These are phyloP conservation scores for Blechomonas ayalai DNA, from an alignment of 208 protist species.

Conservation along the genomic window DNA sequence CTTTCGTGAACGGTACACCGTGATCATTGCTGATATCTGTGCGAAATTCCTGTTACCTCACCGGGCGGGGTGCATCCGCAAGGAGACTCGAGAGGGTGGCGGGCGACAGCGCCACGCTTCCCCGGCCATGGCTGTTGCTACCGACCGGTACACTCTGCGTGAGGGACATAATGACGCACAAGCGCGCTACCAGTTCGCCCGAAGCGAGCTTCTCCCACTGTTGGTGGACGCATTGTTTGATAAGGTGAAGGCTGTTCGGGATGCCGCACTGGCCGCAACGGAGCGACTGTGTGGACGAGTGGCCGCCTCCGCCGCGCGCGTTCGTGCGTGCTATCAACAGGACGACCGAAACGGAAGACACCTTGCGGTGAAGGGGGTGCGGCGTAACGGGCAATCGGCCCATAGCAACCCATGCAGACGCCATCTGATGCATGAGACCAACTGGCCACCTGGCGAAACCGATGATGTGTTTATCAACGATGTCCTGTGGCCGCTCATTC, in stretches of 20 bases:
- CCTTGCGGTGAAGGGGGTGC: background rate
- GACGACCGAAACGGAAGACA: slow-evolving; percentile 4
- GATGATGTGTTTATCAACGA: slow-evolving; percentile 50
- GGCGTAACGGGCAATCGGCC: background rate
- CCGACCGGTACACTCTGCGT: too few species aligned
- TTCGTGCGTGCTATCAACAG: too few species aligned
- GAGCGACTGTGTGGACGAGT: slow-evolving; percentile 29
- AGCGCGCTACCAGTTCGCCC: slow-evolving; percentile 47
- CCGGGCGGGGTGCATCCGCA: slow-evolving; percentile 8
- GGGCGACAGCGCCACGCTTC: slow-evolving; percentile 4
- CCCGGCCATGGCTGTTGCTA: slow-evolving; percentile 4
- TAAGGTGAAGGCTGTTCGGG: slow-evolving; percentile 68
- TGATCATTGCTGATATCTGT: slow-evolving; percentile 54
- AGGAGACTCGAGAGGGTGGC: slow-evolving; percentile 1
- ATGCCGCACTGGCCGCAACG: slow-evolving; percentile 46
- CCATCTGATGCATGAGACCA: background rate
- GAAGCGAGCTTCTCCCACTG: slow-evolving; percentile 55
- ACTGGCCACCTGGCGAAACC: too few species aligned
- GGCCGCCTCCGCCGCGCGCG: background rate
- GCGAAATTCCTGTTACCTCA: slow-evolving; percentile 26
- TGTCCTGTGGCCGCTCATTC: slow-evolving; percentile 72
- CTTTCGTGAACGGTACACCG: slow-evolving; percentile 51
- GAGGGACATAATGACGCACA: too few species aligned
- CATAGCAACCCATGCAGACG: background rate
- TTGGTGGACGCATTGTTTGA: slow-evolving; percentile 72